These are phyloP conservation scores for Penicillium thymicola DNA, from an alignment of 2,329 filamentous ascomycete species.

Conservation along the genomic window DNA sequence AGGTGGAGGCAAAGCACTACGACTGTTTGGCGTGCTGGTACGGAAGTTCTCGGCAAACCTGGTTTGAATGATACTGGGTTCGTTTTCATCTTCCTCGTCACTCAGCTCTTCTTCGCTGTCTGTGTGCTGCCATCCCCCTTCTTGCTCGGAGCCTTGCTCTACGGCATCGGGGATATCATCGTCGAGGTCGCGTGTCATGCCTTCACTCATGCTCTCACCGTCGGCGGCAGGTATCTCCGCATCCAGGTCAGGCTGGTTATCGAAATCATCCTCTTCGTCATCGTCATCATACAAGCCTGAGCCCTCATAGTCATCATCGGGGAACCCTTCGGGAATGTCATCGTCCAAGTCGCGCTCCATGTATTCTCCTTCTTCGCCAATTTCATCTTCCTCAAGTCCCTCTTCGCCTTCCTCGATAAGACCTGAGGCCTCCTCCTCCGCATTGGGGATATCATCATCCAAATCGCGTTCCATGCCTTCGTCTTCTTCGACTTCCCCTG, in stretches of 20 bases:
- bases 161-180: conserved; percentile 65
- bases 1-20: conserved; percentile 28
- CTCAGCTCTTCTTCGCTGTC: conserved; percentile 66
- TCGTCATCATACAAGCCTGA: conserved; percentile 40
- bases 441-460: conserved; percentile 47
- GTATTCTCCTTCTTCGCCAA: conserved; percentile 49
- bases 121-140: conserved; percentile 69
- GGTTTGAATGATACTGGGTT: conserved; percentile 26
- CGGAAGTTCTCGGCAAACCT: conserved; percentile 29
- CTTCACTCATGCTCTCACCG: conserved; percentile 51
- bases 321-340: conserved; percentile 65
- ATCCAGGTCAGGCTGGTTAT: conserved; percentile 49
- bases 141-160: conserved; percentile 43
- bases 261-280: conserved; percentile 44
- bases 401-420: conserved; percentile 44
- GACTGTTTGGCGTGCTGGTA: conserved; percentile 35
- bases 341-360: conserved; percentile 66
- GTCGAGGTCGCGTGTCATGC: conserved; percentile 67
- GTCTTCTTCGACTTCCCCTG: conserved; percentile 42
- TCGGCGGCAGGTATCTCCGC: conserved; percentile 61
- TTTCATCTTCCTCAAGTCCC: conserved; percentile 51
- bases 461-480: conserved; percentile 43
- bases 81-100: conserved; percentile 40
- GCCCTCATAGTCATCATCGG: conserved; percentile 44
- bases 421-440: conserved; percentile 39